Evolutionary conservation across 805 yeast genomes (phyloP).

Genomic region (Maudiozyma turicensis): DNA sequence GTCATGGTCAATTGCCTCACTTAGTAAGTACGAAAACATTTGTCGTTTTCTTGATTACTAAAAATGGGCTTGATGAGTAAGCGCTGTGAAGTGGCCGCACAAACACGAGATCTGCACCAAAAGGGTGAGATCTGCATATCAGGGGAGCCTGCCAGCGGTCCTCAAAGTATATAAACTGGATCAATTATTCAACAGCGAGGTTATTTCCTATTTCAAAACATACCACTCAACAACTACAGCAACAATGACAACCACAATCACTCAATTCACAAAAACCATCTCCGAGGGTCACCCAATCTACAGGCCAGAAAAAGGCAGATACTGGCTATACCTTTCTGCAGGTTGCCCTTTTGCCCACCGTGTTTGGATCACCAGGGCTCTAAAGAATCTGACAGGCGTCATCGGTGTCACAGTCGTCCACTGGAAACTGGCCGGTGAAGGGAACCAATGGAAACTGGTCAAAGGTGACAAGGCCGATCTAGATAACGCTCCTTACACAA

Average conservation of each 20-base stretch:
- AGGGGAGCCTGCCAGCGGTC: no score
- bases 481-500: slow-evolving; percentile 5
- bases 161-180: no score
- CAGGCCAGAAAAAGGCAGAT: slow-evolving; percentile 71
- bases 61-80: neutral
- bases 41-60: neutral
- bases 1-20: no score
- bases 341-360: slow-evolving; percentile 97
- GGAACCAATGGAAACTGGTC: slow-evolving; percentile 68
- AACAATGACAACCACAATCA: neutral
- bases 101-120: no score
- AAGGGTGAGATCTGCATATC: no score
- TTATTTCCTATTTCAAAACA: neutral
- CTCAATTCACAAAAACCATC: neutral
- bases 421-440: slow-evolving; percentile 76
- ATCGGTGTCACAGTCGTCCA: slow-evolving; percentile 72
- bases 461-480: slow-evolving; percentile 4
- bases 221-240: neutral
- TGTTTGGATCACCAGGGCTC: slow-evolving; percentile 55
- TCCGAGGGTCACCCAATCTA: slow-evolving; percentile 41
- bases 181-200: no score
- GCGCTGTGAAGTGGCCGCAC: neutral
- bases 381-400: slow-evolving; percentile 59
- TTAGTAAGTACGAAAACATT: no score
- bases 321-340: slow-evolving; percentile 76